Evolutionary conservation across 495 filamentous ascomycete species (phyloP), one percentile per base, ranked within the genome.

Genomic region (Aspergillus sparsus): DNA sequence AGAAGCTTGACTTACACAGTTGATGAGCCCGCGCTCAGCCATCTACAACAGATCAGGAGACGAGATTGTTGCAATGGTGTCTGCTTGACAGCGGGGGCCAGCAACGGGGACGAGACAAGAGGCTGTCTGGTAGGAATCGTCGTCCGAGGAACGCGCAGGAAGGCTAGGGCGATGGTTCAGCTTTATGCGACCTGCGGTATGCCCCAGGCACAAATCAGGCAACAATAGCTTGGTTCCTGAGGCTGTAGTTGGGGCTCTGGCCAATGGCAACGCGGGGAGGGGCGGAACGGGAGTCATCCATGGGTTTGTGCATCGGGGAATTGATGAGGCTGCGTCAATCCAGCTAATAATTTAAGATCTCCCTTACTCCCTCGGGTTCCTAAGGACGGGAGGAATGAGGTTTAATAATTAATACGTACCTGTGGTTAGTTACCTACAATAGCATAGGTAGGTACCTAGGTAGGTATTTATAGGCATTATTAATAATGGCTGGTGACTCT

Each of bases 111-210:
- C 65, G 55, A 49, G 57, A 62, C 58, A 61, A 55, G 47, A 58
- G 31, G 56, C 42, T 62, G 53, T 61, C 65, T 59, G 60, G 67
- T 49, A 57, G 49, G 54, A 57, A 65, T 68, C 64, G 72, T 75
- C 72, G 72, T 76, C 74, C 64, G 68, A 74, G 72, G 67, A 77
- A 74, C 71, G 67, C 58, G 65, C 57, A 58, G 60, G 58, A 65
- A 64, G 65, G 42, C 55, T 47, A 49, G 57, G 51, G 57, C 34
- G 56, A 56, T 33, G 60, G 46, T 50, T 62, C 60, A 61, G 60
- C 51, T 60, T 53, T 54, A 47, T 55, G 49, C 37, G 53, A 41
- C 32, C 35, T n/a, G 55, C 36, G 6, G 55, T 37, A 44, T 9
- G 66, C 65, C 68, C 67, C 53, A 72, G 71, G 70, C 70, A 71